Conservation (phyloP, 106 monocot genomes). For the Ottelia alismoides region DNA sequence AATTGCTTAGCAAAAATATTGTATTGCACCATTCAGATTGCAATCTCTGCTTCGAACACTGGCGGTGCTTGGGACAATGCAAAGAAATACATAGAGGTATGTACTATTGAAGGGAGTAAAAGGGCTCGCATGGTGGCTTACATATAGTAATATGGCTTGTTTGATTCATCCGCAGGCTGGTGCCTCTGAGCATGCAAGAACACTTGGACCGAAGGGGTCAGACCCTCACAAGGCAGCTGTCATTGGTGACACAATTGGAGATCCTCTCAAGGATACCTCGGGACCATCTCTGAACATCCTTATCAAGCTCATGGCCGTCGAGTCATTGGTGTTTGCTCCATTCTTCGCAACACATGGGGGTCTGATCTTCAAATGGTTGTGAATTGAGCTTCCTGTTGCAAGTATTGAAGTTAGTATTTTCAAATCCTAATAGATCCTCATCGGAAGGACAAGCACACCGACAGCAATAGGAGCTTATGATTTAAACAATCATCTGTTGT, state of each 20-base stretch:
- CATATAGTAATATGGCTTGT: too few species aligned
- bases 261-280: conserved; percentile 52
- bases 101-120: not conserved
- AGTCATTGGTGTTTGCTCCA: conserved; percentile 56
- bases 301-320: conserved; percentile 71
- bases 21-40: too few species aligned
- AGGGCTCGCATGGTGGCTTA: not conserved
- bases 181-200: conserved; percentile 44
- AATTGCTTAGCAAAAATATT: too few species aligned
- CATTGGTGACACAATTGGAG: conserved; percentile 60
- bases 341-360: conserved; percentile 61
- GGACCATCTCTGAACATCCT: conserved; percentile 68
- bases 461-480: too few species aligned
- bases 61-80: conserved; percentile 80
- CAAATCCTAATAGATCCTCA: too few species aligned
- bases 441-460: too few species aligned
- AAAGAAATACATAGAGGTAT: conserved; percentile 74
- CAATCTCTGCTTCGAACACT: conserved; percentile 25
- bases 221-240: conserved; percentile 66
- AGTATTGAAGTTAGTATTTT: too few species aligned
- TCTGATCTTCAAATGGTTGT: conserved; percentile 35
- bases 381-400: too few species aligned
- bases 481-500: too few species aligned
- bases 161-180: conserved; percentile 39
- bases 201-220: conserved; percentile 55